A percentile compares a stretch with the other conserved stretches of the same genome.
Evolutionary conservation across 139 green algal genomes (phyloP).

Genomic region (Coelastrella sp.): DNA sequence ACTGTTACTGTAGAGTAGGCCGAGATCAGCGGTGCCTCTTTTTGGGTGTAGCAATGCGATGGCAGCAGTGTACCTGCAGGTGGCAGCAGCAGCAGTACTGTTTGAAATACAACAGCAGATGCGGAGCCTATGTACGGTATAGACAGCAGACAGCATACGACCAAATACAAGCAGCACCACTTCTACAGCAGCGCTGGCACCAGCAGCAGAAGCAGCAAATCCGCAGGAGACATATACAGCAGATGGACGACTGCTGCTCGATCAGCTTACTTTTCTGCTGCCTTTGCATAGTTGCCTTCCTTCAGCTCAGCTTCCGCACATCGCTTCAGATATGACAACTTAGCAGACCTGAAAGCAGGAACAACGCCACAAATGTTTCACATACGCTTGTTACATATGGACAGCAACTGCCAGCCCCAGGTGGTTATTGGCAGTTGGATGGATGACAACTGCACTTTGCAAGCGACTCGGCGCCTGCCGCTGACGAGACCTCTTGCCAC

Average conservation of each 20-base stretch:
- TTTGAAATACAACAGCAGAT: too few relatives aligned
- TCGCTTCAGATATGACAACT: not conserved
- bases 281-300: not conserved
- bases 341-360: not conserved
- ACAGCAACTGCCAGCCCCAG: not conserved
- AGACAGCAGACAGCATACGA: too few relatives aligned
- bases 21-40: not conserved
- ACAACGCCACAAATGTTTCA: not conserved
- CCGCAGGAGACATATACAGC: too few relatives aligned
- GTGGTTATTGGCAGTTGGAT: not conserved
- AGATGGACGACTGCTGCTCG: too few relatives aligned
- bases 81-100: not conserved
- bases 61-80: slow-evolving; percentile 24
- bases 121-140: too few relatives aligned
- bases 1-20: slow-evolving; percentile 18
- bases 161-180: too few relatives aligned
- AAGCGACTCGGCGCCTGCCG: too few relatives aligned
- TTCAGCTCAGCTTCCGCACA: not conserved
- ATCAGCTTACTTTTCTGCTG: slow-evolving; percentile 10
- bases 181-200: too few relatives aligned
- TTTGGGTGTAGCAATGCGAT: not conserved
- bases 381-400: not conserved
- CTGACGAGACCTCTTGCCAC: too few relatives aligned
- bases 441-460: not conserved
- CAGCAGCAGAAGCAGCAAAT: too few relatives aligned